A percentile compares a stretch with the other conserved stretches of the same genome.
Conservation (phyloP, 2,329 filamentous ascomycete genomes). For the Pseudogymnoascus sp. region DNA sequence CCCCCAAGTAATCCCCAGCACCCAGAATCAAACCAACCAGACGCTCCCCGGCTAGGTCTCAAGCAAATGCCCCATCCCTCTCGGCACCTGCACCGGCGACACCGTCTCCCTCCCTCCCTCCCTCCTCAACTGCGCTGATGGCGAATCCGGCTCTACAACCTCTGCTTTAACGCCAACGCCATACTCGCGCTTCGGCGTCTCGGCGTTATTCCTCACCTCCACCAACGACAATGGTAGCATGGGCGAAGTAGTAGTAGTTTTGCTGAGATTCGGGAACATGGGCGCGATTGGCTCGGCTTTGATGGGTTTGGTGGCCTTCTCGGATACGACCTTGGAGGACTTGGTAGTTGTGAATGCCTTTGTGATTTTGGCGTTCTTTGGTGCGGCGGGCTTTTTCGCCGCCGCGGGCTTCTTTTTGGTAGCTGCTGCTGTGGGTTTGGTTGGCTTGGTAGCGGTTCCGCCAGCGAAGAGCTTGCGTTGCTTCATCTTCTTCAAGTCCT, state of each 20-base stretch:
- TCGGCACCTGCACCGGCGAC: background rate
- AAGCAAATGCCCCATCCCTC: constrained; percentile 9
- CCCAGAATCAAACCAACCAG: background rate
- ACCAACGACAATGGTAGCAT: background rate
- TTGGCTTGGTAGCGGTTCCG: constrained; percentile 14
- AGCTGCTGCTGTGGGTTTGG: constrained; percentile 12
- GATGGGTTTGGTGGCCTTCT: constrained; percentile 1
- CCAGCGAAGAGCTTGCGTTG: constrained; percentile 41
- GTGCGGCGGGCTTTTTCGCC: constrained; percentile 12
- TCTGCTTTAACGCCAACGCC: background rate
- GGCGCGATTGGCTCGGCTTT: background rate
- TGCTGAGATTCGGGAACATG: constrained; percentile 19
- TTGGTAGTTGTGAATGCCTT: constrained; percentile 24
- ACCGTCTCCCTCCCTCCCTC: constrained; percentile 6
- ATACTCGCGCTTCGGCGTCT: background rate
- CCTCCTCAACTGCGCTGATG: constrained; percentile 1
- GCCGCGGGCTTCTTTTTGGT: constrained; percentile 19
- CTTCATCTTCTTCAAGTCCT: constrained; percentile 34
- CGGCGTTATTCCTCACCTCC: background rate
- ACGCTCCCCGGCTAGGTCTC: background rate
- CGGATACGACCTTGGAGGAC: constrained; percentile 14
- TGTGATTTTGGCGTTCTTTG: constrained; percentile 17
- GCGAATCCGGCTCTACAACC: background rate
- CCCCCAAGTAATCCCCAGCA: background rate
- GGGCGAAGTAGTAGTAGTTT: background rate